Conservation (phyloP, 2,329 filamentous ascomycete species). For the Neofusicoccum cordaticola region DNA sequence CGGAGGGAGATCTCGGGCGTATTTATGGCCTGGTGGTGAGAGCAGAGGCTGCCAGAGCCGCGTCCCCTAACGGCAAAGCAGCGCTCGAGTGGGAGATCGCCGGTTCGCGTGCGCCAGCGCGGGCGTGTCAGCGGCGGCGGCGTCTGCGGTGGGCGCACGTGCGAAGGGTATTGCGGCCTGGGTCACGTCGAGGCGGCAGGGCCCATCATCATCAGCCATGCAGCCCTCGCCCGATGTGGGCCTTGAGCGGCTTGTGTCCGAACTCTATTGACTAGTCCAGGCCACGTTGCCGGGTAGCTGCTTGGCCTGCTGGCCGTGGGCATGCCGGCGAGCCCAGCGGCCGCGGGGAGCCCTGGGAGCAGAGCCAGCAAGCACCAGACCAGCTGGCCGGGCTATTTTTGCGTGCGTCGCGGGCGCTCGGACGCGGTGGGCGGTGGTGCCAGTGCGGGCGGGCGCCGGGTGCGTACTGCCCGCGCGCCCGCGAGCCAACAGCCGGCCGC, state of each 20-base stretch:
- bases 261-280: conserved; percentile 14
- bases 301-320: neutral
- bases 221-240: conserved; percentile 5
- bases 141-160: neutral
- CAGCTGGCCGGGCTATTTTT: conserved; percentile 8
- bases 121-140: neutral
- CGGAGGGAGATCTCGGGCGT: neutral
- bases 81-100: conserved; percentile 2
- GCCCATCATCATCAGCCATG: conserved; percentile 6
- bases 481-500: no score
- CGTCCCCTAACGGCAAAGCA: conserved; percentile 7
- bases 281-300: conserved; percentile 2
- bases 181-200: conserved; percentile 3
- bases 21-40: neutral
- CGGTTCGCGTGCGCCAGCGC: neutral
- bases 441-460: neutral
- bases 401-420: neutral
- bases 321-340: neutral
- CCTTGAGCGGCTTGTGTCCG: conserved; percentile 8
- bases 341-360: neutral
- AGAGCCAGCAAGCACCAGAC: no score
- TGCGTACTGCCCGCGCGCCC: no score
- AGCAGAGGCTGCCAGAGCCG: neutral
- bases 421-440: neutral
- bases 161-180: neutral